Percentiles rank a stretch among this genome's conserved stretches.
phyloP scores from a whole-genome alignment of 352 stramenopile species.

The Thraustochytrium sp. region DNA sequence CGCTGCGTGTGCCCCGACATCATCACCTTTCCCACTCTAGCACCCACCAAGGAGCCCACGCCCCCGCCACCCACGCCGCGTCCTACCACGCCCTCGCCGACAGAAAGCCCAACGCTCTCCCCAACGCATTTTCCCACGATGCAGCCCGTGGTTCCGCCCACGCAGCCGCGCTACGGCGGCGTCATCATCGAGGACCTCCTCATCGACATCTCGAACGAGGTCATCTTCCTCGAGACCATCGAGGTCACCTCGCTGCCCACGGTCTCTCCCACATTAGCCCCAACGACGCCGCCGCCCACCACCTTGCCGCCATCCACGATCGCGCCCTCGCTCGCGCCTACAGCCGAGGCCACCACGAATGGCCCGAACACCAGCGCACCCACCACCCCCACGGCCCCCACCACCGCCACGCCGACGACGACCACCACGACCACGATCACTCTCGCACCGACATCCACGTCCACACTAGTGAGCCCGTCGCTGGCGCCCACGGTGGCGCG shows the following conservation, averaged over 20 bases:
- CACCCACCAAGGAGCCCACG: not conserved
- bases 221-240: not conserved
- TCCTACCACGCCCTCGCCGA: not conserved
- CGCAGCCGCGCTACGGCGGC: not conserved
- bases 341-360: not conserved
- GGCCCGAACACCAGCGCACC: not conserved
- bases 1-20: not conserved
- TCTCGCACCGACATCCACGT: too few species aligned
- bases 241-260: not conserved
- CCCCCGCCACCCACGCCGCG: not conserved
- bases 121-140: not conserved
- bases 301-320: not conserved
- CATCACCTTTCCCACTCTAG: not conserved
- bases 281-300: not conserved
- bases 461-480: too few species aligned
- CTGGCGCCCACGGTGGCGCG: too few species aligned
- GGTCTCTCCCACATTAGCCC: not conserved
- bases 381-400: not conserved
- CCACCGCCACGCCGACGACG: not conserved
- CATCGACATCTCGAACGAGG: not conserved
- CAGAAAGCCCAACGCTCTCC: not conserved
- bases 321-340: not conserved
- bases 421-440: too few species aligned
- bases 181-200: not conserved
- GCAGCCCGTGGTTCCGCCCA: not conserved